Conservation (phyloP, 1,139 yeast genomes). For the Meyerozyma sp. region DNA sequence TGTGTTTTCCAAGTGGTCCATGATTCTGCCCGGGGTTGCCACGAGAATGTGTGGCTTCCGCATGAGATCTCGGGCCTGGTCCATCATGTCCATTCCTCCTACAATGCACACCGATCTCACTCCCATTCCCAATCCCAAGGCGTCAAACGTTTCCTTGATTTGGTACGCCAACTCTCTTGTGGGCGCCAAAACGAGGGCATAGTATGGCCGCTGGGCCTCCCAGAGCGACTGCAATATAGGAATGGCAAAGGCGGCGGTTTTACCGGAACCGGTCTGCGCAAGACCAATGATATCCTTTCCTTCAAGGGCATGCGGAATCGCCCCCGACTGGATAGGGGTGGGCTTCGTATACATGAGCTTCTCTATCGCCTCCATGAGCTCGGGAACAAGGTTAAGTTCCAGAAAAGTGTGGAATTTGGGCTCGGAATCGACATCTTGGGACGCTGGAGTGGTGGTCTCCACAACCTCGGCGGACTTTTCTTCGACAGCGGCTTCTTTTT, state of each 20-base stretch:
- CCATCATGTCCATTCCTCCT: conserved; percentile 99
- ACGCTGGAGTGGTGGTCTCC: background rate
- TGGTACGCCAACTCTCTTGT: conserved; percentile 97
- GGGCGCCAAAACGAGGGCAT: conserved; percentile 88
- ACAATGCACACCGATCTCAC: conserved; percentile 80
- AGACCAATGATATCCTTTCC: conserved; percentile 81
- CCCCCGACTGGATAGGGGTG: conserved; percentile 88
- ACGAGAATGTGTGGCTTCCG: conserved; percentile 91
- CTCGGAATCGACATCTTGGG: conserved; percentile 17
- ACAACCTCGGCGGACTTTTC: conserved; percentile 4
- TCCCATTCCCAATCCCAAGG: conserved; percentile 88
- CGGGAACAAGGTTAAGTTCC: conserved; percentile 70
- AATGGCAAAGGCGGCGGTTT: conserved; percentile 81
- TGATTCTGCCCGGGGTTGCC: conserved; percentile 86
- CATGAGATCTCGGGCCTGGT: conserved; percentile 90
- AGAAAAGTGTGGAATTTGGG: conserved; percentile 39
- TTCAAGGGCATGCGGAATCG: conserved; percentile 86
- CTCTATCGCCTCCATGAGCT: conserved; percentile 73
- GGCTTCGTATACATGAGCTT: conserved; percentile 61
- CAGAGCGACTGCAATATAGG: conserved; percentile 89
- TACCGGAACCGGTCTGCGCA: conserved; percentile 84
- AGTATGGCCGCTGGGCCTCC: conserved; percentile 84
- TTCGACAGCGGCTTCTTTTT: conserved; percentile 4
- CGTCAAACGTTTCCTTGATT: conserved; percentile 92
- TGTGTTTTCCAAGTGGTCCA: conserved; percentile 94